A percentile compares a stretch with the other conserved stretches of the same genome.
These are phyloP conservation scores for Erigeron canadensis DNA, from an alignment of 129 eudicot species.

Conservation along the genomic window DNA sequence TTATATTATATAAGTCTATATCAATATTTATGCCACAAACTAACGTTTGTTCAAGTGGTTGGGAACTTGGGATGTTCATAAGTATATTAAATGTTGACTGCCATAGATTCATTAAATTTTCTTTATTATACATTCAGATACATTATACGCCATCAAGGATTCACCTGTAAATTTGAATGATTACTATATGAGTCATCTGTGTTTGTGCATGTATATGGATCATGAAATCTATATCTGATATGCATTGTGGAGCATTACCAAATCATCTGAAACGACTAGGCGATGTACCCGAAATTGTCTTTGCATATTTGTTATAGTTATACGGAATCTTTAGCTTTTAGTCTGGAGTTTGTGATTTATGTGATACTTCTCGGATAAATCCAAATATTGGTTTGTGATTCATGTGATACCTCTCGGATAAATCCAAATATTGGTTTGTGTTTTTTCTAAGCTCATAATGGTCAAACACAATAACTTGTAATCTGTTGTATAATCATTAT, in stretches of 20 bases:
- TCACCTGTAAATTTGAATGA: no score
- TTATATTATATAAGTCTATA: no score
- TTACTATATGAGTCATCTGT: no score
- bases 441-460: background rate
- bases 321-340: background rate
- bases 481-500: background rate
- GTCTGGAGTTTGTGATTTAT: background rate
- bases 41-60: no score
- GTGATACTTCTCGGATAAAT: background rate
- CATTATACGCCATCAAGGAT: background rate
- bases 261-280: background rate
- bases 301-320: background rate
- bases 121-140: background rate
- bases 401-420: background rate
- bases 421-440: background rate
- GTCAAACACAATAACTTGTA: background rate
- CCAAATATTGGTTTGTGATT: background rate
- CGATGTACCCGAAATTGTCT: background rate
- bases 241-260: background rate
- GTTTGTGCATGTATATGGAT: background rate
- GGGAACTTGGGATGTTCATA: no score
- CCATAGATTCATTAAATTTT: no score
- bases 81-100: background rate
- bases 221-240: background rate
- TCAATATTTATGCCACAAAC: no score